These are phyloP conservation scores for Penicillium brasilianum DNA, from an alignment of 2,329 filamentous ascomycete genomes.

Conservation along the genomic window DNA sequence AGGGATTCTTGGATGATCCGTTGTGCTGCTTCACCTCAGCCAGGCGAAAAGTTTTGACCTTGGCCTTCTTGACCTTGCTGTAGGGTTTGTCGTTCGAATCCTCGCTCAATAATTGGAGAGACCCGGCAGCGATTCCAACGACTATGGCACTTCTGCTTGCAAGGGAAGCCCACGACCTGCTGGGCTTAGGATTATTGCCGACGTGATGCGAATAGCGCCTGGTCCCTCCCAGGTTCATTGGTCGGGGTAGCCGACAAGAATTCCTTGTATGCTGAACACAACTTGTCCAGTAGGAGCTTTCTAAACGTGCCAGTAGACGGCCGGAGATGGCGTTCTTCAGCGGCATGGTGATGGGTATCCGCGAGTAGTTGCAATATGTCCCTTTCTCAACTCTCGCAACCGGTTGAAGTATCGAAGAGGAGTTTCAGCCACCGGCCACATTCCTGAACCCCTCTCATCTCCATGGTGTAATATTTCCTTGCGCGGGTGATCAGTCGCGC, in stretches of 20 bases:
- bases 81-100: neutral
- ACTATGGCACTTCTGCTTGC: conserved; percentile 1
- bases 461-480: neutral
- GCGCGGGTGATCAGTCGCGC: neutral
- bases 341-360: neutral
- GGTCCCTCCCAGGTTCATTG: neutral
- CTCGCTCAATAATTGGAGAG: conserved; percentile 3
- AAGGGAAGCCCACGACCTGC: neutral
- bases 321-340: neutral
- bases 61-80: neutral
- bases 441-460: neutral
- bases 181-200: neutral
- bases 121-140: neutral
- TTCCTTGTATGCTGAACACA: neutral
- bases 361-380: neutral
- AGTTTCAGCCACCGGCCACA: neutral
- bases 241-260: neutral
- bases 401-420: neutral
- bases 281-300: neutral
- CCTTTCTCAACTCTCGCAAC: neutral
- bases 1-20: conserved; percentile 50
- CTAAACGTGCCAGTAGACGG: neutral
- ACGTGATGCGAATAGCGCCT: neutral
- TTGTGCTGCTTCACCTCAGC: conserved; percentile 38
- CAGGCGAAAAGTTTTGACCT: conserved; percentile 4